Evolutionary conservation across 768 basidiomycete species (phyloP).

Genomic region (Xerocomellus dryophilus): DNA sequence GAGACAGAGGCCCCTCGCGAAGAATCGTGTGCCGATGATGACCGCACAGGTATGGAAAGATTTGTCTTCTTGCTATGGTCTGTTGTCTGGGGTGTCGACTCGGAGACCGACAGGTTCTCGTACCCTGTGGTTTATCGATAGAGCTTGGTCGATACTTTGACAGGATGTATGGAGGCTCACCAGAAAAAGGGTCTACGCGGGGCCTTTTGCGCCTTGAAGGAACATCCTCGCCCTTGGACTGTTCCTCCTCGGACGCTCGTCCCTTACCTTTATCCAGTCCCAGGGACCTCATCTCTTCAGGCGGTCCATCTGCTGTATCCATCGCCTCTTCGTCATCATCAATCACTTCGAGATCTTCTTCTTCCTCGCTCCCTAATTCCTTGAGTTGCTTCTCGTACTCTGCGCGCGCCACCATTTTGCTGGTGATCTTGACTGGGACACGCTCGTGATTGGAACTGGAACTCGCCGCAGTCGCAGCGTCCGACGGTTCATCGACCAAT

Average conservation of each 20-base stretch:
- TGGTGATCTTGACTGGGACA: slow-evolving; percentile 57
- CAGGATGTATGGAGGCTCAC: slow-evolving; percentile 31
- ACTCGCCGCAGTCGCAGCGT: neutral
- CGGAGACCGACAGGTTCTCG: slow-evolving; percentile 18
- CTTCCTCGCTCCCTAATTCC: slow-evolving; percentile 42
- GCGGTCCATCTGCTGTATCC: neutral
- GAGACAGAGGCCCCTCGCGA: slow-evolving; percentile 24
- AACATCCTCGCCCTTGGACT: slow-evolving; percentile 7
- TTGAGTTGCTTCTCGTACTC: slow-evolving; percentile 58
- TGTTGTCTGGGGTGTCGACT: neutral
- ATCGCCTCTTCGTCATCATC: slow-evolving; percentile 24
- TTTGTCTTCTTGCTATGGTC: slow-evolving; percentile 12
- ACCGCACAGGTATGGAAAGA: neutral
- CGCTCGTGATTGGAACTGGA: slow-evolving; percentile 20
- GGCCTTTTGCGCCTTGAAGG: slow-evolving; percentile 48
- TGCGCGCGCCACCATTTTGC: slow-evolving; percentile 70
- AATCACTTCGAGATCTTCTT: slow-evolving; percentile 39
- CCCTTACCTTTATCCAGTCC: slow-evolving; percentile 35
- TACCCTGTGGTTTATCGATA: slow-evolving; percentile 28
- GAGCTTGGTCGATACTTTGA: neutral
- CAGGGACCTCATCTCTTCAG: neutral
- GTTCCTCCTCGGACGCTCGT: slow-evolving; percentile 33
- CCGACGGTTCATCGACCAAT: slow-evolving; percentile 35
- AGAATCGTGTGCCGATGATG: neutral
- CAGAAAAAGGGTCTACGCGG: slow-evolving; percentile 63